Evolutionary conservation across 805 yeast species (phyloP), one percentile per base, ranked within the genome.

Genomic region (Phaffomyces antillensis): DNA sequence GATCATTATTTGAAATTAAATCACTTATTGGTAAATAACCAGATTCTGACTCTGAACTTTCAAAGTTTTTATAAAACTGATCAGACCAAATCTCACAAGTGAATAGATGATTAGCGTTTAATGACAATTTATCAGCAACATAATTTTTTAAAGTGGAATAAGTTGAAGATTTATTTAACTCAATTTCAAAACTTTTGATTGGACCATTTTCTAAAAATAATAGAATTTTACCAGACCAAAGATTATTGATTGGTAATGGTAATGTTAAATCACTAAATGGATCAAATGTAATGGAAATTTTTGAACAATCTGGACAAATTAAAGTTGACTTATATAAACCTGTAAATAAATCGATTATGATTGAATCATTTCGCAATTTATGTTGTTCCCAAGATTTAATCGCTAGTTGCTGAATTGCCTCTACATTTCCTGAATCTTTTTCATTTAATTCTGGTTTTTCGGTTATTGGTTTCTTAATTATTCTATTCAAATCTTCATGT

Each of bases 251-350:
- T 0, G 98, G 98, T 23, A 91, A 68, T 0, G 98, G 98, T 37
- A 91, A 66, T 0, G 99, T 89, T 51, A 91, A 66, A 58, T 89
- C 96, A 65, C 81, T 87, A 59, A 80, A 91, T 0, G 99, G 98
- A 61, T 91, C 99, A 65, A 90, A 93, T 0, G 97, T 90, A 24
- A 91, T 75, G 25, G 95, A 83, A 8, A 86, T 76, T 53, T 83
- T 83, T 17, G 72, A 60, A 64, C 99, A 93, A 9, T 66, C 80
- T 0, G 98, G 98, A 59, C 99, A 91, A 12, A 83, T 73, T 44
- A 93, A 69, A 0, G 96, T 89, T 2, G 96, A 88, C 63, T 90
- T 86, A 62, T 91, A 93, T 56, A 88, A 59, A 0, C 98, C 98
- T 10, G 90, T 85, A 68, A 91, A 93, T 35, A 93, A 67, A 59